Evolutionary conservation across 2,329 filamentous ascomycete species (phyloP).

Genomic region (Ilyonectria destructans): DNA sequence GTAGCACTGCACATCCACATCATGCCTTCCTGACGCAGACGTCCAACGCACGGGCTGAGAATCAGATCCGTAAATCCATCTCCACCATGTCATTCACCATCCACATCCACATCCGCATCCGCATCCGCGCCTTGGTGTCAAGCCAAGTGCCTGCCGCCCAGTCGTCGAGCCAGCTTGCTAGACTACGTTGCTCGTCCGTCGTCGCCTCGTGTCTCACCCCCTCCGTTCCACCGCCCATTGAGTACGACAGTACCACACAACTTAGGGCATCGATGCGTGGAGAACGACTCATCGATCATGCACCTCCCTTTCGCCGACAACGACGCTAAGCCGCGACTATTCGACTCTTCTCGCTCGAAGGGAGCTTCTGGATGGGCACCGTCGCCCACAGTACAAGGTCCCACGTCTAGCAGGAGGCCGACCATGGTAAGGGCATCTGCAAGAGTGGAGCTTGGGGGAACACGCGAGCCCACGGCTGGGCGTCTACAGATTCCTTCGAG

Average conservation of each 20-base stretch:
- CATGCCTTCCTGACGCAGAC: conserved; percentile 10
- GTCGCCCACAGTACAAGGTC: conserved; percentile 24
- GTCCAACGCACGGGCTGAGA: conserved; percentile 23
- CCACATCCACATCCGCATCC: conserved; percentile 17
- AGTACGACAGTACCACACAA: conserved; percentile 18
- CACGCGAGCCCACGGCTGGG: conserved; percentile 28
- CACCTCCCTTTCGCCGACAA: conserved; percentile 49
- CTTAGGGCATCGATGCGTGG: conserved; percentile 30
- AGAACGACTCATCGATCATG: conserved; percentile 36
- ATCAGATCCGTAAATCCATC: conserved; percentile 34
- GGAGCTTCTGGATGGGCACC: conserved; percentile 40
- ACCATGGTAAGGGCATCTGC: conserved; percentile 22
- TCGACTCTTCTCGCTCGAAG: conserved; percentile 47
- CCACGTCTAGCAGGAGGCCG: neutral
- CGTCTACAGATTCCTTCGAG: conserved; percentile 14
- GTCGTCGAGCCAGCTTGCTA: conserved; percentile 19
- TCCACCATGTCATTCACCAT: conserved; percentile 21
- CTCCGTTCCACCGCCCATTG: conserved; percentile 31
- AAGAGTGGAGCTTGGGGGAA: conserved; percentile 27
- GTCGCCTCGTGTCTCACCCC: conserved; percentile 26
- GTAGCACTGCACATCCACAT: neutral
- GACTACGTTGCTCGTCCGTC: conserved; percentile 3
- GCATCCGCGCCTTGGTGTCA: conserved; percentile 21
- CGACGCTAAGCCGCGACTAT: conserved; percentile 38
- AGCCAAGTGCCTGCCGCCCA: conserved; percentile 19